Conservation (phyloP, 805 yeast genomes). For the Pichia pseudocactophila region DNA sequence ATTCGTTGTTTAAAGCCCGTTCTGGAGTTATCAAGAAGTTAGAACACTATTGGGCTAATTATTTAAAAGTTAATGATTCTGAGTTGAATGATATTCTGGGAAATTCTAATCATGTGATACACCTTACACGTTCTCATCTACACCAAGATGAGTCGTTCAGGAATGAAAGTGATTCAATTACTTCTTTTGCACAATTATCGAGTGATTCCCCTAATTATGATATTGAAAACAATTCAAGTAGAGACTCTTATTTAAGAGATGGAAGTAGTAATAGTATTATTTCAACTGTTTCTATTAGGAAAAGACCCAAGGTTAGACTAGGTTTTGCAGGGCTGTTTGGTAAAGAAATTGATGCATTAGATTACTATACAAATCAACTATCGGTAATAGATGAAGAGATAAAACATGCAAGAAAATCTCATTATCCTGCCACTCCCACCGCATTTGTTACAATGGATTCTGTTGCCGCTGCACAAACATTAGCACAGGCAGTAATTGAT, state of each 20-base stretch:
- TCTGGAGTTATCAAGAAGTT: conserved; percentile 42
- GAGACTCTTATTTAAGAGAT: neutral
- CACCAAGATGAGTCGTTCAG: neutral
- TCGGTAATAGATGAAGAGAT: conserved; percentile 67
- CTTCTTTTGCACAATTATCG: neutral
- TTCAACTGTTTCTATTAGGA: conserved; percentile 16
- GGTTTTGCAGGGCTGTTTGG: conserved; percentile 63
- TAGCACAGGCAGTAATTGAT: conserved; percentile 90
- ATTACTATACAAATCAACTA: conserved; percentile 60
- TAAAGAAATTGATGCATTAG: conserved; percentile 69
- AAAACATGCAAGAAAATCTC: conserved; percentile 49
- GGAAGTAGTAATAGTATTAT: conserved; percentile 1
- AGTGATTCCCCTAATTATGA: neutral
- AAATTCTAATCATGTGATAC: neutral
- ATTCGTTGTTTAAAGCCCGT: conserved; percentile 55
- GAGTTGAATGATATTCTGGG: no score
- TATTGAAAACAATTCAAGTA: neutral
- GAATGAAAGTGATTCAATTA: no score
- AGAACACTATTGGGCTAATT: conserved; percentile 67
- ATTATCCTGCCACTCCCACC: conserved; percentile 76
- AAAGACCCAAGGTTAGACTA: conserved; percentile 53
- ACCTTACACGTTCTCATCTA: neutral
- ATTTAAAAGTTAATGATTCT: conserved; percentile 17
- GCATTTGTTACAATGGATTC: conserved; percentile 94
- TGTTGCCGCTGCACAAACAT: conserved; percentile 92